These are phyloP conservation scores for Iris pallida DNA, from an alignment of 116 monocot genomes.

Conservation along the genomic window DNA sequence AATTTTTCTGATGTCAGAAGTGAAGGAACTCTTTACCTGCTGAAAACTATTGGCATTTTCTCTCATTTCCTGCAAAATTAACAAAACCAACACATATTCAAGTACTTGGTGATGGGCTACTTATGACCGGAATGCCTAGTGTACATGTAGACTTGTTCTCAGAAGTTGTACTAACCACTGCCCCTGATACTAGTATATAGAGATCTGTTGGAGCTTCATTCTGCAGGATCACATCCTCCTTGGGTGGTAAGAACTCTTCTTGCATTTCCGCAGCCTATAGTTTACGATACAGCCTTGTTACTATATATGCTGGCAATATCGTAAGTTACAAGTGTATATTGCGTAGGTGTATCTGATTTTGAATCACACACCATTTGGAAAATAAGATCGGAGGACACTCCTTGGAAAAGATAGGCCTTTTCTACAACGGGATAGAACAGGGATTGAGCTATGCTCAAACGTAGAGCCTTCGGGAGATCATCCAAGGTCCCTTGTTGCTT, in stretches of 20 bases:
- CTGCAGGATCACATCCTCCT: conserved; percentile 8
- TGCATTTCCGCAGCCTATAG: conserved; percentile 12
- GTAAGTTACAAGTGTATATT: no score
- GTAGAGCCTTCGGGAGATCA: conserved; percentile 47
- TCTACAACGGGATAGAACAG: conserved; percentile 32
- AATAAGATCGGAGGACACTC: conserved; percentile 35
- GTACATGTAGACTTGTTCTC: background rate
- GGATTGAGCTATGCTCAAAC: conserved; percentile 47
- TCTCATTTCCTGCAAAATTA: conserved; percentile 7
- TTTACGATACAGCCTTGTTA: background rate
- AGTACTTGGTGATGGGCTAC: no score
- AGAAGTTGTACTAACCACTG: conserved; percentile 32
- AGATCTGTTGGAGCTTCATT: conserved; percentile 8
- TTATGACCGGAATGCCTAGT: no score
- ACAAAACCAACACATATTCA: no score
- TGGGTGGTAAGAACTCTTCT: conserved; percentile 4
- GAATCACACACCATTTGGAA: conserved; percentile 39
- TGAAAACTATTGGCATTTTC: background rate
- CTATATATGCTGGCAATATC: background rate
- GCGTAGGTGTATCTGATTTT: no score
- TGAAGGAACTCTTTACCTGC: conserved; percentile 6
- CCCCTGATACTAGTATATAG: conserved; percentile 48
- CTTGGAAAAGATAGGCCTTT: conserved; percentile 42
- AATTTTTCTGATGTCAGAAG: background rate
- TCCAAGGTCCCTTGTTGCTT: conserved; percentile 46